Evolutionary conservation across 306 rosid genomes (phyloP).

Genomic region (Ceratonia siliqua): DNA sequence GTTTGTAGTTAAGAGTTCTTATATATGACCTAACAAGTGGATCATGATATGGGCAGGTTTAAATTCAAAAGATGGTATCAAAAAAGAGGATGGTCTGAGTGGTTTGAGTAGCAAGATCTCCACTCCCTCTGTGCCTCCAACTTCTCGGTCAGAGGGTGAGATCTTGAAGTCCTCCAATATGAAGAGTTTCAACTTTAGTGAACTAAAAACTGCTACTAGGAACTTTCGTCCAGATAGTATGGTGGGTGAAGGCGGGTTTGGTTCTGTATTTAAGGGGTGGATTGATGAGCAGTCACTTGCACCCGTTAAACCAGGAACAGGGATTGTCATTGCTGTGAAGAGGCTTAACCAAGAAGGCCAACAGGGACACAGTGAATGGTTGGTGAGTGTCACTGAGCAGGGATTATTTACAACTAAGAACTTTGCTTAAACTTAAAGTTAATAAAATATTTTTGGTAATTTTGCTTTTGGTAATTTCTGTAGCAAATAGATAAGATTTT

Average conservation of each 20-base stretch:
- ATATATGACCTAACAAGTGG: conserved; percentile 10
- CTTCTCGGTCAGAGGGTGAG: conserved; percentile 77
- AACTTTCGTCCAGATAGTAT: conserved; percentile 95
- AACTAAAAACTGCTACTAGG: conserved; percentile 81
- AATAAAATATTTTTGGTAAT: background rate
- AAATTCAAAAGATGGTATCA: conserved; percentile 42
- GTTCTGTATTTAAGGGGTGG: conserved; percentile 91
- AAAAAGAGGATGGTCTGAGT: conserved; percentile 41
- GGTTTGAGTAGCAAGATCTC: conserved; percentile 52
- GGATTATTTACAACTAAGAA: conserved; percentile 1
- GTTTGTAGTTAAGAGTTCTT: background rate
- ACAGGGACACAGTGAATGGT: conserved; percentile 95
- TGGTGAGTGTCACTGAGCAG: conserved; percentile 61
- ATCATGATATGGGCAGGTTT: conserved; percentile 42
- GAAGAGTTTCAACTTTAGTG: conserved; percentile 67
- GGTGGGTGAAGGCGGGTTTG: conserved; percentile 96
- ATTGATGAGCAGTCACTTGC: conserved; percentile 72
- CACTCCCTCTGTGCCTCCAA: conserved; percentile 50
- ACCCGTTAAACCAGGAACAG: conserved; percentile 89
- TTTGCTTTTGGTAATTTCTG: background rate
- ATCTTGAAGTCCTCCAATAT: conserved; percentile 69
- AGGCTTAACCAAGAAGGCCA: conserved; percentile 87
- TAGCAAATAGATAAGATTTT: background rate
- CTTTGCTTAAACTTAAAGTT: background rate
- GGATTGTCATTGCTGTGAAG: conserved; percentile 85